A percentile compares a stretch with the other conserved stretches of the same genome.
Conservation (phyloP, 2,329 filamentous ascomycete genomes). For the Aspergillus latus region DNA sequence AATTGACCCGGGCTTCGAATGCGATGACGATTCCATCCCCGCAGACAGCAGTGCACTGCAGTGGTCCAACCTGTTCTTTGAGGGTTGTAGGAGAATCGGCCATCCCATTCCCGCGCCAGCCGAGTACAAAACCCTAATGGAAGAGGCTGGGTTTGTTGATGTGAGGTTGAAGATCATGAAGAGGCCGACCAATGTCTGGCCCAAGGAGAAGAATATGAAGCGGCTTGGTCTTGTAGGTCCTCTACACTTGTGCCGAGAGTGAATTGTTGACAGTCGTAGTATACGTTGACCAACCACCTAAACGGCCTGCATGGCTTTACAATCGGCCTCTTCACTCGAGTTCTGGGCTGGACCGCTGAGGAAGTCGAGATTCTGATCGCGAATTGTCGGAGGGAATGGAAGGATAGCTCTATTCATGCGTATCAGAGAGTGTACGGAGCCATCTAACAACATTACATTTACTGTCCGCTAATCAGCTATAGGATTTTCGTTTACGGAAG, state of each 20-base stretch:
- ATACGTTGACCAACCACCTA: conserved; percentile 3
- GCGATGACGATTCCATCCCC: neutral
- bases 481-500: neutral
- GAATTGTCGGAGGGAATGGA: neutral
- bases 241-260: neutral
- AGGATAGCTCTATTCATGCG: conserved; percentile 1
- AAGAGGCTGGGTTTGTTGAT: conserved; percentile 3
- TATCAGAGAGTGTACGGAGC: conserved; percentile 1
- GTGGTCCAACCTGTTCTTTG: conserved; percentile 2
- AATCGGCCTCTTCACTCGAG: neutral
- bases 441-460: neutral
- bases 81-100: neutral
- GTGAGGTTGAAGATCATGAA: neutral
- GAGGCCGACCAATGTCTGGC: neutral
- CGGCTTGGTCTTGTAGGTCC: neutral
- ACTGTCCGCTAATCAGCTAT: neutral
- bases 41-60: neutral
- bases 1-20: neutral
- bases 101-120: neutral
- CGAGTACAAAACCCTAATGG: conserved; percentile 2
- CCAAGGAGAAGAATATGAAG: conserved; percentile 3
- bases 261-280: neutral
- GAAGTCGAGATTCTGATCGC: conserved; percentile 1
- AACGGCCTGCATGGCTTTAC: conserved; percentile 1
- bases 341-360: neutral